These are phyloP conservation scores for Teratosphaeria pseudoeucalypti DNA, from an alignment of 2,329 filamentous ascomycete species.

Conservation along the genomic window DNA sequence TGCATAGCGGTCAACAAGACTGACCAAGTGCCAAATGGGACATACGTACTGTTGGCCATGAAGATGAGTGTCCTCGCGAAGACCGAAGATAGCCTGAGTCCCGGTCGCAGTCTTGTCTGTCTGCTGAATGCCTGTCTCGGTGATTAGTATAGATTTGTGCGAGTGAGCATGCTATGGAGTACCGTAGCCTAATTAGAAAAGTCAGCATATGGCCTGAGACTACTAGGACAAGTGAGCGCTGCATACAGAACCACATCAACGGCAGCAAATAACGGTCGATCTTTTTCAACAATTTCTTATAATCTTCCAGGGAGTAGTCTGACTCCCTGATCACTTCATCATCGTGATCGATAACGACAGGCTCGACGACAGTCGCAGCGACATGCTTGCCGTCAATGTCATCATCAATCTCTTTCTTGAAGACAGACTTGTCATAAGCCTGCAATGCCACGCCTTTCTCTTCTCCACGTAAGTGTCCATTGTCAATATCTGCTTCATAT, in stretches of 20 bases:
- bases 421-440: constrained; percentile 1
- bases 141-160: constrained; percentile 8
- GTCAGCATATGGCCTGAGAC: neutral
- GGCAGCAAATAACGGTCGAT: constrained; percentile 38
- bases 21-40: constrained; percentile 22
- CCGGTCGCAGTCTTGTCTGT: constrained; percentile 34
- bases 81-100: constrained; percentile 38
- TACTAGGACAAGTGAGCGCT: neutral
- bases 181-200: neutral
- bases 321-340: constrained; percentile 8
- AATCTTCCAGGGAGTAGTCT: constrained; percentile 20
- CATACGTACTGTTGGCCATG: constrained; percentile 27
- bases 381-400: neutral
- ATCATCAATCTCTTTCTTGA: neutral
- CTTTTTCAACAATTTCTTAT: constrained; percentile 25
- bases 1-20: neutral
- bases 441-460: constrained; percentile 1
- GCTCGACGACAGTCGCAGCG: neutral
- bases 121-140: constrained; percentile 37
- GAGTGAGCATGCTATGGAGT: neutral
- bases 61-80: constrained; percentile 36
- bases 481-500: neutral
- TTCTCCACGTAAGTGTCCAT: neutral
- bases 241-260: constrained; percentile 35
- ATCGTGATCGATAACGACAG: constrained; percentile 1